These are phyloP conservation scores for Solanum infundibuliforme DNA, from an alignment of 257 asterid species.

Conservation along the genomic window DNA sequence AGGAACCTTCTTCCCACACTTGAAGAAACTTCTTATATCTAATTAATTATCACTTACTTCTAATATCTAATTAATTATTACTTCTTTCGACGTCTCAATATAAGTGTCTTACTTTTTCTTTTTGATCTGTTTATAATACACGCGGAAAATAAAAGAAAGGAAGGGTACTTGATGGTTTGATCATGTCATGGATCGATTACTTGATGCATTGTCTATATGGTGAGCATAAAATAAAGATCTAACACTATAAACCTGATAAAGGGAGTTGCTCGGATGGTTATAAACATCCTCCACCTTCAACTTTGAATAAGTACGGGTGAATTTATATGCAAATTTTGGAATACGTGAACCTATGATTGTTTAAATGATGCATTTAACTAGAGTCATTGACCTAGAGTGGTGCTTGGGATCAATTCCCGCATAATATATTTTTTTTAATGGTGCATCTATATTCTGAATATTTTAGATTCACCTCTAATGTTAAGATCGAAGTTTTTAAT, in stretches of 20 bases:
- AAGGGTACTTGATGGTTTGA: background rate
- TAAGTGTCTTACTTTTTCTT: background rate
- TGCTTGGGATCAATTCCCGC: background rate
- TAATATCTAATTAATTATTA: background rate
- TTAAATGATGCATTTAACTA: background rate
- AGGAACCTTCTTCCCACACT: background rate
- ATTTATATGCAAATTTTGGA: background rate
- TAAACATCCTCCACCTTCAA: background rate
- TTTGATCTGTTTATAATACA: background rate
- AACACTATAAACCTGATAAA: background rate
- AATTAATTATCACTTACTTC: background rate
- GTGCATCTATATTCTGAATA: too few relatives aligned
- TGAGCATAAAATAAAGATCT: background rate
- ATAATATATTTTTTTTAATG: too few relatives aligned
- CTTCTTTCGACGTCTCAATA: background rate
- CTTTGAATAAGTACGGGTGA: too few relatives aligned
- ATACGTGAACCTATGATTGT: background rate
- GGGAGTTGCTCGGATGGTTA: background rate
- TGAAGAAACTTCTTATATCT: background rate
- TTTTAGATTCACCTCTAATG: background rate
- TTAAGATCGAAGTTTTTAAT: background rate
- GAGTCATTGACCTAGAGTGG: background rate
- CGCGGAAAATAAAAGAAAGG: background rate
- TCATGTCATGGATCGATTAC: background rate
- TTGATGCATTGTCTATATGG: background rate